Evolutionary conservation across 306 rosid genomes (phyloP).

Genomic region (Ochetophila trinervis): DNA sequence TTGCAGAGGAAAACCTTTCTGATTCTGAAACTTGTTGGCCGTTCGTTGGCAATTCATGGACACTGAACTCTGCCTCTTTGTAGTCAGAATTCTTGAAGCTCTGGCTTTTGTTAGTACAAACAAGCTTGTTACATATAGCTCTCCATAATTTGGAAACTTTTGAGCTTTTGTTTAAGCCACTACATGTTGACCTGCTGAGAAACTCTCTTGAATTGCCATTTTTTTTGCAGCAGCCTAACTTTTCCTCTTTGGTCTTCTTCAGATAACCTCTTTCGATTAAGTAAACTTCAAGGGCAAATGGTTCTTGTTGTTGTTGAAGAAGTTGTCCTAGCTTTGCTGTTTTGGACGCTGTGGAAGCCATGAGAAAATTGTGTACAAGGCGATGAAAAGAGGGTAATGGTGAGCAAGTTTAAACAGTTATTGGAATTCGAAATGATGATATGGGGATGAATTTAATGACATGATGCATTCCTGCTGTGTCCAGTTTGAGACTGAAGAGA

Average conservation of each 20-base stretch:
- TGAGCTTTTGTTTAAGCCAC: slow-evolving; percentile 21
- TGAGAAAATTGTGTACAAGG: slow-evolving; percentile 22
- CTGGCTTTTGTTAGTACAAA: slow-evolving; percentile 18
- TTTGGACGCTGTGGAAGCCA: slow-evolving; percentile 52
- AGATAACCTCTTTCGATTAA: slow-evolving; percentile 57
- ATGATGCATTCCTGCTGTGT: slow-evolving; percentile 8
- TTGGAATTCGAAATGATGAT: slow-evolving; percentile 17
- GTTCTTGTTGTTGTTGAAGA: slow-evolving; percentile 72
- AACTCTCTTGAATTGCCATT: slow-evolving; percentile 26
- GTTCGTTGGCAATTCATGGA: background rate
- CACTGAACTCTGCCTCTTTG: slow-evolving; percentile 24
- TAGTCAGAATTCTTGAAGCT: slow-evolving; percentile 12
- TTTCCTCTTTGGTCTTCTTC: slow-evolving; percentile 23
- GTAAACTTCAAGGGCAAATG: slow-evolving; percentile 61
- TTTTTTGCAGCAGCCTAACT: slow-evolving; percentile 7
- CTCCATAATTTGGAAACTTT: slow-evolving; percentile 38
- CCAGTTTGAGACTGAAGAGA: slow-evolving; percentile 33
- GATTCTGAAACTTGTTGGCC: slow-evolving; percentile 32
- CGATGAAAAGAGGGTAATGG: slow-evolving; percentile 12
- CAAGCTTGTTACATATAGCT: slow-evolving; percentile 44
- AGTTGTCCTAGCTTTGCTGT: slow-evolving; percentile 59
- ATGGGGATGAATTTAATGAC: slow-evolving; percentile 30
- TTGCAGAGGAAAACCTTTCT: slow-evolving; percentile 50
- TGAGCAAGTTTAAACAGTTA: slow-evolving; percentile 4
- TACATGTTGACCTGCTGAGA: slow-evolving; percentile 27